A percentile compares a stretch with the other conserved stretches of the same genome.
These are phyloP conservation scores for Thermomucor indicae-seudaticae DNA, from an alignment of 371 early-diverging fungal species.

Conservation along the genomic window DNA sequence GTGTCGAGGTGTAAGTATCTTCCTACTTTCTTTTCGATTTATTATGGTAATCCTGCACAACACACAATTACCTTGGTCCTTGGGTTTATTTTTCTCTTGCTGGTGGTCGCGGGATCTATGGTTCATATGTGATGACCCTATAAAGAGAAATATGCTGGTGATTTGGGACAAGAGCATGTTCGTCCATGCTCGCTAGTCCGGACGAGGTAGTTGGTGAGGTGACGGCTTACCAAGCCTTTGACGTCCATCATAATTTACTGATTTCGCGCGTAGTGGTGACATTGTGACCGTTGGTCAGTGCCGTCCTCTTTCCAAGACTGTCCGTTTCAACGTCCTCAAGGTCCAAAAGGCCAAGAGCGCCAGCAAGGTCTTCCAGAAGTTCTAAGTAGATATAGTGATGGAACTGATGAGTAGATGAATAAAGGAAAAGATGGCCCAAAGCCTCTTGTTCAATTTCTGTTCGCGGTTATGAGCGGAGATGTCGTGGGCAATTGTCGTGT, in stretches of 20 bases:
- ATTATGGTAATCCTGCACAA: no score
- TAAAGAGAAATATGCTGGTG: no score
- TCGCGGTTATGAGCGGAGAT: no score
- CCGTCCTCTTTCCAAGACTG: slow-evolving; percentile 98
- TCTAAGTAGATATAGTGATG: no score
- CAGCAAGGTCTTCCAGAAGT: slow-evolving; percentile 94
- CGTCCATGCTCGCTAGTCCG: slow-evolving; percentile 15
- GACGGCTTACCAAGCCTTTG: slow-evolving; percentile 60
- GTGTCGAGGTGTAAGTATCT: slow-evolving; percentile 49
- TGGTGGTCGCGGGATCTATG: no score
- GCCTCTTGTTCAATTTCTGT: no score
- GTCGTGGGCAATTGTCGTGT: no score
- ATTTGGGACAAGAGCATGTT: slow-evolving; percentile 1
- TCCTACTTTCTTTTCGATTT: slow-evolving; percentile 9
- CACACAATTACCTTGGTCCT: not conserved
- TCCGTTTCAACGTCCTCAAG: slow-evolving; percentile 99
- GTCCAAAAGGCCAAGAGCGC: slow-evolving; percentile 87
- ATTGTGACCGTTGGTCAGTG: slow-evolving; percentile 97
- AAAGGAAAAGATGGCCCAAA: no score
- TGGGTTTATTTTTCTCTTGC: no score
- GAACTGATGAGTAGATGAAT: no score
- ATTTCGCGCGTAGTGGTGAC: slow-evolving; percentile 68
- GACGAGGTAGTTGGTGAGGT: slow-evolving; percentile 61
- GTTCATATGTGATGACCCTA: no score
- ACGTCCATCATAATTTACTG: slow-evolving; percentile 26